Percentiles rank a stretch among this genome's conserved stretches.
These are phyloP conservation scores for Vitellaria paradoxa DNA, from an alignment of 179 eudicot genomes.

Conservation along the genomic window DNA sequence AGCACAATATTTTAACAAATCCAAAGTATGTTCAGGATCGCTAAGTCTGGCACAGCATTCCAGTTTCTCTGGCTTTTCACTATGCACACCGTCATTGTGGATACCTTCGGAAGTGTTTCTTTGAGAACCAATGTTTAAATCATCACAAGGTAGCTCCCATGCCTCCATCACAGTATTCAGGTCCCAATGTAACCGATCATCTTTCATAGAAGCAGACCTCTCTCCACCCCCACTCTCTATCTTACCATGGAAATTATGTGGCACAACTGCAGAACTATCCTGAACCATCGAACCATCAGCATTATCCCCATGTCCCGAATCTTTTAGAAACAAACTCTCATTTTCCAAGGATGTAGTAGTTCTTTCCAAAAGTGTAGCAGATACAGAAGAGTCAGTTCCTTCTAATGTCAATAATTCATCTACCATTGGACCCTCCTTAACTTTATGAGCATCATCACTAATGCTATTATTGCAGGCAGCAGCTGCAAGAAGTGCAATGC, in stretches of 20 bases:
- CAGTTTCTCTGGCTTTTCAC: constrained; percentile 18
- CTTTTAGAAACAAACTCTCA: constrained; percentile 4
- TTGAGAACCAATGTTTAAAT: constrained; percentile 17
- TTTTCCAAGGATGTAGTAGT: constrained; percentile 5
- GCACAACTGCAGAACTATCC: constrained; percentile 20
- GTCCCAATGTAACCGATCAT: constrained; percentile 67
- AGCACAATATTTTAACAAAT: constrained; percentile 10
- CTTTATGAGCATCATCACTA: constrained; percentile 27
- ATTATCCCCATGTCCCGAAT: constrained; percentile 7
- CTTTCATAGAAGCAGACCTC: constrained; percentile 25
- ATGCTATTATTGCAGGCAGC: constrained; percentile 59
- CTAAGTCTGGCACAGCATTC: constrained; percentile 16
- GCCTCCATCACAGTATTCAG: constrained; percentile 58
- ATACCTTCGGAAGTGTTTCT: constrained; percentile 16
- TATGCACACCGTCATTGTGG: constrained; percentile 9
- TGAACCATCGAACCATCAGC: constrained; percentile 11
- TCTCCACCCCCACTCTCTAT: constrained; percentile 26
- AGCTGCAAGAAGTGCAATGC: constrained; percentile 81
- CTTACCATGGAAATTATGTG: constrained; percentile 23
- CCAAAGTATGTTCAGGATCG: constrained; percentile 17
- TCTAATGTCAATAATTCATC: constrained; percentile 24
- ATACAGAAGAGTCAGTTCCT: constrained; percentile 7
- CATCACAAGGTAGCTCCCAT: constrained; percentile 61
- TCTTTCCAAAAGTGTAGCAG: constrained; percentile 8
- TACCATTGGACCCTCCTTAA: constrained; percentile 23